Evolutionary conservation across 192 early-diverging fungal species (phyloP), one percentile per base, ranked within the genome.

Genomic region (Chytriomyces confervae): DNA sequence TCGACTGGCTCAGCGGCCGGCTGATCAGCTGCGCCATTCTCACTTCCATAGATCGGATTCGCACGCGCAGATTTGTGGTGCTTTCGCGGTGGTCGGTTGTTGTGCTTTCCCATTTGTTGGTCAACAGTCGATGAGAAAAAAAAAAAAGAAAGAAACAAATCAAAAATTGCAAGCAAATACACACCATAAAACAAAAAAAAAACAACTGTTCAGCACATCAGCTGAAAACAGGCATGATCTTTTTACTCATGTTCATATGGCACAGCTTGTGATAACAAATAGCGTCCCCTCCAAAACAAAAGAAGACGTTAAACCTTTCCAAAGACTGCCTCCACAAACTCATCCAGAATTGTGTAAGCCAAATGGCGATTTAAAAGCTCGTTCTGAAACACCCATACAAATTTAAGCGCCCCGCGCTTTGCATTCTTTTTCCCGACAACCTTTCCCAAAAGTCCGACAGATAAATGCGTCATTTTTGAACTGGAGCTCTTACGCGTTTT

Each of bases 371-470:
- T 97, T 5, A 95, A 79, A n/a, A 86, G 24, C 6, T 85, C 84
- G 49, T 92, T 89, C 82, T 98, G 96, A 66, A 96, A 86, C 1
- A 92, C 82, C 43, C 85, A 88, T 70, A 92, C 88, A 5, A 94
- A 79, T 16, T 91, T 81, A 16, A 84, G 49, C 0, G 95, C 94
- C 13, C 96, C 96, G 50, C 87, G 80, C 5, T 86, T 80, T 0
- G 95, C 92, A 72, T 98, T 98, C 62, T 92, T 89, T 60, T 88
- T 80, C 3, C 96, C 96, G 0, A 98, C 92, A 87, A 96, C 91
- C 60, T 80, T 87, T 4, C 91, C 94, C 45, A 96, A 73, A 23
- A 93, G 61, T 44, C 93, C 89, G 24, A 81, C 73, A 24, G 85
- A 36, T 27, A 85, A 69, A 51, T 46, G 60, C 51, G 29, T 24